Evolutionary conservation across 2,329 filamentous ascomycete genomes (phyloP).

Genomic region (Huntiella decipiens): DNA sequence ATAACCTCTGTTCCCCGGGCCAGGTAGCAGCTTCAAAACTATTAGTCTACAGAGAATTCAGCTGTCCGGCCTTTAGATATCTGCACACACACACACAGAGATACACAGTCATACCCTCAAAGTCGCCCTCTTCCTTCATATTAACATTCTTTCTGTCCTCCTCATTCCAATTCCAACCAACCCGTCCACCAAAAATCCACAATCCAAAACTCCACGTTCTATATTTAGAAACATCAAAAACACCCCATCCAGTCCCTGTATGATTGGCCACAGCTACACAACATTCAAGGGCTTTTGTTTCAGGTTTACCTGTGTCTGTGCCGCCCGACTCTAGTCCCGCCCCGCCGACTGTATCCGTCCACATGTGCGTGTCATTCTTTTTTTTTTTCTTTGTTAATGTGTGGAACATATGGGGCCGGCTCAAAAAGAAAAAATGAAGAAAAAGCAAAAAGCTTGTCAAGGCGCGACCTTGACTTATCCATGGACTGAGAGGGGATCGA

Average conservation of each 20-base stretch:
- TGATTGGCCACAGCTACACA: slow-evolving; percentile 4
- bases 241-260: not conserved
- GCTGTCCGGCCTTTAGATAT: too few species aligned
- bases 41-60: too few species aligned
- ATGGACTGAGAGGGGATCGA: slow-evolving; percentile 12
- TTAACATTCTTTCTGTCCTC: not conserved
- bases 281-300: slow-evolving; percentile 10
- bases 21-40: too few species aligned
- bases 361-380: not conserved
- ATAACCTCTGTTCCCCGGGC: too few species aligned
- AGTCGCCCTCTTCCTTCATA: not conserved
- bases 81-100: too few species aligned
- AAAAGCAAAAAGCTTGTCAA: not conserved
- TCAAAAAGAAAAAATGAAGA: not conserved
- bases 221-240: slow-evolving; percentile 4
- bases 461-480: not conserved
- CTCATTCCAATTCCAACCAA: not conserved
- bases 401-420: not conserved
- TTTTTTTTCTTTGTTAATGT: not conserved
- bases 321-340: slow-evolving; percentile 3
- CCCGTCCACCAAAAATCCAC: not conserved
- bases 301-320: slow-evolving; percentile 10
- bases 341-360: not conserved
- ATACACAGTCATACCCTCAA: not conserved
- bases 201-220: not conserved